Percentiles rank a stretch among this genome's conserved stretches.
Evolutionary conservation across 441 rosid genomes (phyloP).

Genomic region (Bocquillonia castaneifolia): DNA sequence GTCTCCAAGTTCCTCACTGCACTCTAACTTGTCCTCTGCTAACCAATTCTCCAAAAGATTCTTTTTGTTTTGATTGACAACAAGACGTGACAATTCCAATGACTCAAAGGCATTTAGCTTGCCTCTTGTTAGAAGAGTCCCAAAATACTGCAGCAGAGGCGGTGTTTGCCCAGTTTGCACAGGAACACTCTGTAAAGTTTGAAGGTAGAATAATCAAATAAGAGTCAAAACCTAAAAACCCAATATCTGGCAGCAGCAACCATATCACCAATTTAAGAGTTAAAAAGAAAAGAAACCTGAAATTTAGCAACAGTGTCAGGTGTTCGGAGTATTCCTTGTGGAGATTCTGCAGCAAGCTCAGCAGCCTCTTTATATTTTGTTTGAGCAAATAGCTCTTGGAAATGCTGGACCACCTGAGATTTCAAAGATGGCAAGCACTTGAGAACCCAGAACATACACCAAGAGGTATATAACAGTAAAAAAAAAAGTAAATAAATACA

Average conservation of each 20-base stretch:
- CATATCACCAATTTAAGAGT: background rate
- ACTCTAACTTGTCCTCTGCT: constrained; percentile 99
- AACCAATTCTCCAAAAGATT: constrained; percentile 97
- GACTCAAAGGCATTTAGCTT: constrained; percentile 97
- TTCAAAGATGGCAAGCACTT: constrained; percentile 24
- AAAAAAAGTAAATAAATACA: background rate
- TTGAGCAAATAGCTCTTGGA: constrained; percentile 98
- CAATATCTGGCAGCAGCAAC: background rate
- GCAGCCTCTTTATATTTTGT: constrained; percentile 99
- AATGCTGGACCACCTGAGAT: constrained; percentile 93
- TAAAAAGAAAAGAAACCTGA: constrained; percentile 52
- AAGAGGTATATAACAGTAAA: background rate
- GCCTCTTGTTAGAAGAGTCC: constrained; percentile 93
- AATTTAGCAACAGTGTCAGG: constrained; percentile 98
- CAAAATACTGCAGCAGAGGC: constrained; percentile 95
- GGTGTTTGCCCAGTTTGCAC: constrained; percentile 99
- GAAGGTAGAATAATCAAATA: constrained; percentile 11
- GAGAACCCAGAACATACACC: constrained; percentile 15
- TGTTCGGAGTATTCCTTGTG: constrained; percentile 97
- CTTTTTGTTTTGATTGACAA: constrained; percentile 98
- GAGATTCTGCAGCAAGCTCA: constrained; percentile 99
- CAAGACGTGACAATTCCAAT: constrained; percentile 95
- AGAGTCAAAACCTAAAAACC: background rate
- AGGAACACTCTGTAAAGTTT: constrained; percentile 84
- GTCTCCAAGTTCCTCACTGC: constrained; percentile 99